Evolutionary conservation across 257 asterid species (phyloP).

Genomic region (Hygrophila difformis): DNA sequence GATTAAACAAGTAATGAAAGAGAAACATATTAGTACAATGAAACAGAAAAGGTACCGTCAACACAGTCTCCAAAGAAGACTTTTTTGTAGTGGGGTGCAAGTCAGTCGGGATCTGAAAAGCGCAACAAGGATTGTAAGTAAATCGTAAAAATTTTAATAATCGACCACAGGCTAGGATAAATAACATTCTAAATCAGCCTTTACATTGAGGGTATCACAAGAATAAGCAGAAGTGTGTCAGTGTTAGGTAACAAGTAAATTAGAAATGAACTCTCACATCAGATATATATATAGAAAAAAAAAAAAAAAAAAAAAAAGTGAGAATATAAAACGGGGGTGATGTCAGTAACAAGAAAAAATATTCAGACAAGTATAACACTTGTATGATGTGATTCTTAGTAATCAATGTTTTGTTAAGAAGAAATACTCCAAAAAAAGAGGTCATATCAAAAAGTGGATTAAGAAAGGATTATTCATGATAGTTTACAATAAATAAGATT

Average conservation of each 20-base stretch:
- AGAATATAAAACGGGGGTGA: background rate
- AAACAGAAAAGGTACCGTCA: conserved; percentile 55
- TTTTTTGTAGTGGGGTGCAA: conserved; percentile 80
- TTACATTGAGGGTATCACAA: background rate
- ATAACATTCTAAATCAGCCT: conserved; percentile 3
- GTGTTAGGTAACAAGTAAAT: too few species aligned
- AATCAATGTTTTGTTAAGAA: background rate
- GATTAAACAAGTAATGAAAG: background rate
- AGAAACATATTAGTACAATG: conserved; percentile 6
- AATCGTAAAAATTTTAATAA: conserved; percentile 6
- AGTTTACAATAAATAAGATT: background rate
- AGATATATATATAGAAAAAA: too few species aligned
- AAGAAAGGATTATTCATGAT: background rate
- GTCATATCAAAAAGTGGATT: background rate
- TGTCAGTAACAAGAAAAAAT: background rate
- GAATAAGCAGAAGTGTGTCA: too few species aligned
- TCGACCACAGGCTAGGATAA: conserved; percentile 6
- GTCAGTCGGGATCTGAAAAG: conserved; percentile 84
- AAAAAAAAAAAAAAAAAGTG: background rate
- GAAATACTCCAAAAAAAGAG: background rate
- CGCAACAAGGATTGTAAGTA: conserved; percentile 17
- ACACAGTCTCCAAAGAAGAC: conserved; percentile 89
- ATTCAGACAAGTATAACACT: background rate
- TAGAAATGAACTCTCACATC: too few species aligned
- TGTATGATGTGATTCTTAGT: background rate